Conservation (phyloP, 2,329 filamentous ascomycete genomes). For the Chaetomium olivaceum region DNA sequence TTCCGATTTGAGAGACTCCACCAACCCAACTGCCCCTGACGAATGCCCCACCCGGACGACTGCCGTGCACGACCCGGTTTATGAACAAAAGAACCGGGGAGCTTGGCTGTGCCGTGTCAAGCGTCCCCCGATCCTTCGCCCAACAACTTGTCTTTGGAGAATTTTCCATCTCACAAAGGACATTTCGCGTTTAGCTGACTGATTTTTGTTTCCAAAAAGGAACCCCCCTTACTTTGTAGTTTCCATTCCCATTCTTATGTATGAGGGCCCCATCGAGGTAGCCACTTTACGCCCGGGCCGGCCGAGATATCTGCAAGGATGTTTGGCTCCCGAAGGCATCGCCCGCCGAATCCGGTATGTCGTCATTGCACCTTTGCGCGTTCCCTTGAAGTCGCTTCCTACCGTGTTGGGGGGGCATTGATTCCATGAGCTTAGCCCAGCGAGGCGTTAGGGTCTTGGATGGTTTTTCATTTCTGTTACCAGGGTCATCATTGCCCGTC, state of each 20-base stretch:
- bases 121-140: neutral
- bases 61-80: neutral
- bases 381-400: constrained; percentile 32
- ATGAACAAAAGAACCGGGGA: neutral
- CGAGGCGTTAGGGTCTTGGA: neutral
- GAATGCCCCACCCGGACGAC: neutral
- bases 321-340: constrained; percentile 56
- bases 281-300: constrained; percentile 19
- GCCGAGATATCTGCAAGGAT: constrained; percentile 37
- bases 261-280: constrained; percentile 27
- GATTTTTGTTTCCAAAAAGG: neutral
- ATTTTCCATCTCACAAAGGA: constrained; percentile 3
- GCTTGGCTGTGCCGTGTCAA: constrained; percentile 8
- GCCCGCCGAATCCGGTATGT: constrained; percentile 53
- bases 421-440: neutral
- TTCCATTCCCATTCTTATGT: constrained; percentile 19
- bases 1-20: neutral
- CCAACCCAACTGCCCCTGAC: neutral
- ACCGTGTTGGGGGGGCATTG: neutral
- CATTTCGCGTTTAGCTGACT: neutral
- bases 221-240: neutral
- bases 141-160: neutral
- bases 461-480: neutral
- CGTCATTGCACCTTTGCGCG: constrained; percentile 28
- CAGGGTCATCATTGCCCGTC: neutral